Conservation (phyloP, 495 filamentous ascomycete genomes). For the Pyrenula aspistea region DNA sequence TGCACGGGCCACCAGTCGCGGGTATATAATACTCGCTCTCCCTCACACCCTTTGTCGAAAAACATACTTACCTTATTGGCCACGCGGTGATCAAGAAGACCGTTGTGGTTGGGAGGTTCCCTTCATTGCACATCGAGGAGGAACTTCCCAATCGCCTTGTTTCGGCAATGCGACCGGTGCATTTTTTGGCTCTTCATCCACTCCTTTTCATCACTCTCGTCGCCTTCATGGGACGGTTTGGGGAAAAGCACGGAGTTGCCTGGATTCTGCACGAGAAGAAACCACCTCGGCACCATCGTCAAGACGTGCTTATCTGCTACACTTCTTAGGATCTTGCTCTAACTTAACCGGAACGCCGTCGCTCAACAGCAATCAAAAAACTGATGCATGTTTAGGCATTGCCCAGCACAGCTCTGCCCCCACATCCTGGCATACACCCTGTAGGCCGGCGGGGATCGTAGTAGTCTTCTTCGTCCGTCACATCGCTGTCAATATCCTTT, state of each 20-base stretch:
- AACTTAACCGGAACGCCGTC: no score
- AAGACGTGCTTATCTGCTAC: no score
- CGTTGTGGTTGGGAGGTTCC: slow-evolving; percentile 45
- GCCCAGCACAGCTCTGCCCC: not conserved
- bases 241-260: slow-evolving; percentile 35
- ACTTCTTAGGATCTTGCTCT: no score
- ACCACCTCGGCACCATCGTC: no score
- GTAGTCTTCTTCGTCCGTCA: slow-evolving; percentile 24
- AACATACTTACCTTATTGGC: slow-evolving; percentile 69
- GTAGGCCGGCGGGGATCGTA: slow-evolving; percentile 43
- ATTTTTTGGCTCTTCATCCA: slow-evolving; percentile 51
- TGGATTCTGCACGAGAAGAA: no score
- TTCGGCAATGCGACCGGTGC: slow-evolving; percentile 57
- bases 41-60: slow-evolving; percentile 27
- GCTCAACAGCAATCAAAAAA: no score
- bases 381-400: not conserved
- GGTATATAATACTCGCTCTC: slow-evolving; percentile 14
- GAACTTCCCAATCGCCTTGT: slow-evolving; percentile 51
- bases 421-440: slow-evolving; percentile 30
- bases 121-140: slow-evolving; percentile 71
- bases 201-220: slow-evolving; percentile 43
- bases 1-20: not conserved
- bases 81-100: slow-evolving; percentile 49
- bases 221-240: slow-evolving; percentile 32
- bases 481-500: slow-evolving; percentile 20